Percentiles rank a stretch among this genome's conserved stretches.
Conservation (phyloP, 768 basidiomycete genomes). For the Psilocybe azurescens region DNA sequence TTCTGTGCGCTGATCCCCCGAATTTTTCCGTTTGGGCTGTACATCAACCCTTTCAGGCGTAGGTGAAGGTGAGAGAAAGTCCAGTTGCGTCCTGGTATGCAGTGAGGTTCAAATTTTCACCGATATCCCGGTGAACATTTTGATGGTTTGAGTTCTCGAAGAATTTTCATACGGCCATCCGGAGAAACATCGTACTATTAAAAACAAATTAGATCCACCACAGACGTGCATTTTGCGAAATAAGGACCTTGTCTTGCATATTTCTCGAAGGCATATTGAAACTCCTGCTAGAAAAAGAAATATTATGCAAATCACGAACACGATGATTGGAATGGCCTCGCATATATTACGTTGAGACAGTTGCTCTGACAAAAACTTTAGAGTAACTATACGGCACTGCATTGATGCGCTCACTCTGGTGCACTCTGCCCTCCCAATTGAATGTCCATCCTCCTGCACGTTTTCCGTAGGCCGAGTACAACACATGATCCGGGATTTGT, state of each 20-base stretch:
- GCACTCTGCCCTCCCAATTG: background rate
- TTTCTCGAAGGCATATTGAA: background rate
- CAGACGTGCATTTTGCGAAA: no score
- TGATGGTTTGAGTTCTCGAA: background rate
- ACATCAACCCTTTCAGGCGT: no score
- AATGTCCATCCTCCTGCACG: background rate
- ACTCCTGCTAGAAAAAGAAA: background rate
- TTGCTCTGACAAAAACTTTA: background rate
- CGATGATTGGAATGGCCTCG: background rate
- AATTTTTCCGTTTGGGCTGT: no score
- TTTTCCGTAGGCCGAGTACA: background rate
- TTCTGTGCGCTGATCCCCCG: no score
- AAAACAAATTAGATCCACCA: no score
- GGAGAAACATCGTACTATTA: background rate
- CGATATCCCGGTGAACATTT: background rate
- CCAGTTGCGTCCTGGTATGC: background rate
- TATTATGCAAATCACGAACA: background rate
- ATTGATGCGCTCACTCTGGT: background rate
- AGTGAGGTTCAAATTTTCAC: background rate
- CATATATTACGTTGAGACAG: background rate
- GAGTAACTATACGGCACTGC: background rate
- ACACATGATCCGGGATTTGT: background rate
- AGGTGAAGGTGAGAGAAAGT: background rate
- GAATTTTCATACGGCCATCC: background rate
- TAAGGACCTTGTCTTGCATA: background rate